Evolutionary conservation across 352 stramenopile species (phyloP).

Genomic region (Lagenidium sp.): DNA sequence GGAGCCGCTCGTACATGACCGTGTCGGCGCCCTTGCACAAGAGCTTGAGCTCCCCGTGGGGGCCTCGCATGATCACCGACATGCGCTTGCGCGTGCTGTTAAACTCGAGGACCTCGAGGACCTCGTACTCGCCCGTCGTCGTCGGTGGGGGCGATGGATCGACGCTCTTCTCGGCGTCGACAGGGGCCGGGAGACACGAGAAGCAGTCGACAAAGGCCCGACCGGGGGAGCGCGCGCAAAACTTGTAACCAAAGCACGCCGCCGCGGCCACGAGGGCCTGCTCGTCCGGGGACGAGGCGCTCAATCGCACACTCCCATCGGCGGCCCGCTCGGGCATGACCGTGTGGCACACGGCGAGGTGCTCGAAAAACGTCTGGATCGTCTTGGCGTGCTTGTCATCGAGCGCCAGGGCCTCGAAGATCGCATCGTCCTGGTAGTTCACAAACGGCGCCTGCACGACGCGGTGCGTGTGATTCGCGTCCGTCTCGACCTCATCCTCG

Average conservation of each 20-base stretch:
- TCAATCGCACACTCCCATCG: slow-evolving; percentile 78
- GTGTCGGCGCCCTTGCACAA: slow-evolving; percentile 88
- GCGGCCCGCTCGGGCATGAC: slow-evolving; percentile 95
- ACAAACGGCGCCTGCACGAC: slow-evolving; percentile 71
- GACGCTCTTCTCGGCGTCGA: slow-evolving; percentile 4
- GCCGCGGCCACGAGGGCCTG: slow-evolving; percentile 82
- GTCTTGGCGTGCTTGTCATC: slow-evolving; percentile 34
- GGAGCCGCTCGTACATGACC: slow-evolving; percentile 83
- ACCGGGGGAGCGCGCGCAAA: slow-evolving; percentile 53
- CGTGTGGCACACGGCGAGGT: slow-evolving; percentile 92
- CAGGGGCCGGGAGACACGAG: slow-evolving; percentile 28
- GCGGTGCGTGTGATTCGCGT: slow-evolving; percentile 24
- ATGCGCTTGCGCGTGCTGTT: slow-evolving; percentile 95
- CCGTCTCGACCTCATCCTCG: slow-evolving; percentile 25
- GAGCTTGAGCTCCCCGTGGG: slow-evolving; percentile 45
- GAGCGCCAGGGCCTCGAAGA: slow-evolving; percentile 44
- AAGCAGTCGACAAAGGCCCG: slow-evolving; percentile 74
- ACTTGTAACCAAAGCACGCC: slow-evolving; percentile 79
- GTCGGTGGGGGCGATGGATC: slow-evolving; percentile 7
- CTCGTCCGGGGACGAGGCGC: slow-evolving; percentile 89
- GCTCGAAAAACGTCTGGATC: slow-evolving; percentile 78
- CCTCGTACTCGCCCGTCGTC: slow-evolving; percentile 61
- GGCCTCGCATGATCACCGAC: slow-evolving; percentile 83
- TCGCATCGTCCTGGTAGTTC: slow-evolving; percentile 79
- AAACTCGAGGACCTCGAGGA: slow-evolving; percentile 92